These are phyloP conservation scores for Oehlia diaphana DNA, from an alignment of 192 early-diverging fungal species.

Conservation along the genomic window DNA sequence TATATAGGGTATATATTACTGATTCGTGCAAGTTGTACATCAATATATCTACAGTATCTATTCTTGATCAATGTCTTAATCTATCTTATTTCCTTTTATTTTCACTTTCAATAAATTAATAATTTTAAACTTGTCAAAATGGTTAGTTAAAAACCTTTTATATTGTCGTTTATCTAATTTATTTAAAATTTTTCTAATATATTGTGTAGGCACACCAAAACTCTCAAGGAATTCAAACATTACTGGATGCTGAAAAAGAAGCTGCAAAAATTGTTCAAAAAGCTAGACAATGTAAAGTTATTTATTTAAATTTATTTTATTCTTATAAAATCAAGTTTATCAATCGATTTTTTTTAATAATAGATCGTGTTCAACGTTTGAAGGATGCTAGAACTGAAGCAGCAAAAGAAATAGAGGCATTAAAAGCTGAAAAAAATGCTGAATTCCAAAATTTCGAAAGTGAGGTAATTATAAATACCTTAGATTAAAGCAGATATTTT, in stretches of 20 bases:
- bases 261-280: conserved; percentile 91
- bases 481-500: background rate
- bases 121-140: no score
- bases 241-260: conserved; percentile 97
- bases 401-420: conserved; percentile 83
- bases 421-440: conserved; percentile 81
- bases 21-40: no score
- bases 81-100: no score
- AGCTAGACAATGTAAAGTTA: conserved; percentile 78
- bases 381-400: conserved; percentile 97
- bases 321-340: background rate
- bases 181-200: no score
- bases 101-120: no score
- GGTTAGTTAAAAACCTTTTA: no score
- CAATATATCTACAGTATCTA: no score
- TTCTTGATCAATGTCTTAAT: no score
- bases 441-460: conserved; percentile 77
- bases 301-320: background rate
- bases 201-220: conserved; percentile 55
- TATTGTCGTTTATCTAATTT: no score
- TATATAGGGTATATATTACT: no score
- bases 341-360: background rate
- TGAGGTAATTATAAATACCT: conserved; percentile 44
- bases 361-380: conserved; percentile 87
- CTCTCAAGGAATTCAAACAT: conserved; percentile 91